Conservation (phyloP, 345 rosid species). For the Euphorbia tirucalli region DNA sequence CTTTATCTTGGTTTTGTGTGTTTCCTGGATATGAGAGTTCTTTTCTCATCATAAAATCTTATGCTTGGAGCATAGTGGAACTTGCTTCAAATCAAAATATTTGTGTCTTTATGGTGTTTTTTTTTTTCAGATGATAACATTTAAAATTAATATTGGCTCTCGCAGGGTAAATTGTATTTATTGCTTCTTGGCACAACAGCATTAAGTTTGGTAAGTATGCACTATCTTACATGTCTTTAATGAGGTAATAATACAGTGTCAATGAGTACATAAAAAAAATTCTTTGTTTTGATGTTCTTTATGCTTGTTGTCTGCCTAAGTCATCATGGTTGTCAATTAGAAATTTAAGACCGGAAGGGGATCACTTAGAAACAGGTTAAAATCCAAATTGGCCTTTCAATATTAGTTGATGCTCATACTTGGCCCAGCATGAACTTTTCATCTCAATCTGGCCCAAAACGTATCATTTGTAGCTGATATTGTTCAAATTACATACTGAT, state of each 20-base stretch:
- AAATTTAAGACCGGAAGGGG: background rate
- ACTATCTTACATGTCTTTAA: background rate
- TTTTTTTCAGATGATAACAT: background rate
- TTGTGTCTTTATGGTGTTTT: background rate
- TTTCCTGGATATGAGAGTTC: background rate
- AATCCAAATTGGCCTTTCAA: too few relatives aligned
- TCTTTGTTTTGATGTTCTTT: background rate
- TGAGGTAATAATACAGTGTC: background rate
- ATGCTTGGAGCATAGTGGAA: background rate
- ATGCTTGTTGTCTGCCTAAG: too few relatives aligned
- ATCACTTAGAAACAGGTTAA: background rate
- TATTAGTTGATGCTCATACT: too few relatives aligned
- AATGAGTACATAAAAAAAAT: background rate
- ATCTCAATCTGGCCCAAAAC: too few relatives aligned
- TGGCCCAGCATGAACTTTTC: too few relatives aligned
- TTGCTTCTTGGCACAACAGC: conserved; percentile 95
- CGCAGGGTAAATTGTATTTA: conserved; percentile 80
- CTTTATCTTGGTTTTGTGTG: background rate
- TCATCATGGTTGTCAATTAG: background rate
- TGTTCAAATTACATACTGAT: too few relatives aligned
- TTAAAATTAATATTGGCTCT: conserved; percentile 3
- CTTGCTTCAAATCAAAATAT: background rate
- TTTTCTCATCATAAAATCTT: background rate
- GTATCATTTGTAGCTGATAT: too few relatives aligned
- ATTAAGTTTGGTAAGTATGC: conserved; percentile 57